Percentiles rank a stretch among this genome's conserved stretches.
Evolutionary conservation across 805 yeast genomes (phyloP).

Genomic region (Candida insectalens): DNA sequence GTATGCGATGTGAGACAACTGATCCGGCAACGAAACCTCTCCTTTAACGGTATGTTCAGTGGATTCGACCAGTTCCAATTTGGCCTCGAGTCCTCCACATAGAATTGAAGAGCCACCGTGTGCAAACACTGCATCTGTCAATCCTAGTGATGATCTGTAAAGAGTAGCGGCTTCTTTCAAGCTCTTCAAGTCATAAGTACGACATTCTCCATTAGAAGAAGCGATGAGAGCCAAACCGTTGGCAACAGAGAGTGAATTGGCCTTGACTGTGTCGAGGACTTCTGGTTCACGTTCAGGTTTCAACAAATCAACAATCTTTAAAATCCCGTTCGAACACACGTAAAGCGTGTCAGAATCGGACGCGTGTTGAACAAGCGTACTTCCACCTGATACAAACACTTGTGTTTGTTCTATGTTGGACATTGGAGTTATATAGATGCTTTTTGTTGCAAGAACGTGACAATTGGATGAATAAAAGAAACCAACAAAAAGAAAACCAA

Average conservation of each 20-base stretch:
- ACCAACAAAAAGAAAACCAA: too few species aligned
- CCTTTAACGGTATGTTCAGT: conserved; percentile 22
- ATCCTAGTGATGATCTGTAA: conserved; percentile 33
- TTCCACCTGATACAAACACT: conserved; percentile 22
- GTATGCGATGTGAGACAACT: conserved; percentile 45
- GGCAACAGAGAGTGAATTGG: conserved; percentile 31
- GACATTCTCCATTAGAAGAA: conserved; percentile 34
- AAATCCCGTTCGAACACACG: conserved; percentile 45
- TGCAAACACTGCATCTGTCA: conserved; percentile 46
- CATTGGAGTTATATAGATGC: too few species aligned
- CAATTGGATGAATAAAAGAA: too few species aligned
- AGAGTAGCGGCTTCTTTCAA: conserved; percentile 22
- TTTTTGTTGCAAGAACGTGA: too few species aligned
- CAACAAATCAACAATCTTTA: conserved; percentile 39
- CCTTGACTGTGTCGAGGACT: conserved; percentile 39
- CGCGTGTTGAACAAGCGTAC: conserved; percentile 13
- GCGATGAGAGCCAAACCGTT: conserved; percentile 22
- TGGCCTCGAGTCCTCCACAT: conserved; percentile 61
- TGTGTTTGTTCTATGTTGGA: conserved; percentile 12
- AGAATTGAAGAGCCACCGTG: conserved; percentile 51
- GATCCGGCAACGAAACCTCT: conserved; percentile 38
- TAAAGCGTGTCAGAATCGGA: conserved; percentile 26
- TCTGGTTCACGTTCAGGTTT: conserved; percentile 52
- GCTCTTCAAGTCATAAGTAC: conserved; percentile 25
- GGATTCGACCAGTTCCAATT: conserved; percentile 33